Conservation (phyloP, 495 filamentous ascomycete species). For the Parachaetomium inaequale region DNA sequence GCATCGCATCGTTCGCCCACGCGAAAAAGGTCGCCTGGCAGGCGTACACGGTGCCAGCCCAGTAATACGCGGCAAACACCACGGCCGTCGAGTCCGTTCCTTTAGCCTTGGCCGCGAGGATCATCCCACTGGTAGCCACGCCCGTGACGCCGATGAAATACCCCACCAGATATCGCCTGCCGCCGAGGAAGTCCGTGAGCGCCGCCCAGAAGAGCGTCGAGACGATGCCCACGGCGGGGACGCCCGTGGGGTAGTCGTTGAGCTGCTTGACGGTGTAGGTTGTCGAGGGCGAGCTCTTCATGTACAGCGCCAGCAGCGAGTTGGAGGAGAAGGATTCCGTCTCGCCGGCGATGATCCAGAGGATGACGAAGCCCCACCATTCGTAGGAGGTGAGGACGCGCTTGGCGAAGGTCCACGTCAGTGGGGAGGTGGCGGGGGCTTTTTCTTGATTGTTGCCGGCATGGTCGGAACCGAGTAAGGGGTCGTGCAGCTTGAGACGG, state of each 20-base stretch:
- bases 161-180: slow-evolving; percentile 50
- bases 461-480: neutral
- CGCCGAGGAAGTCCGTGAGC: slow-evolving; percentile 49
- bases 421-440: slow-evolving; percentile 15
- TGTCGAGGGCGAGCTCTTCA: slow-evolving; percentile 32
- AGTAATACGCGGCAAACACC: slow-evolving; percentile 53
- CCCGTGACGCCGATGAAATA: slow-evolving; percentile 53
- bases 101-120: slow-evolving; percentile 40
- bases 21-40: slow-evolving; percentile 61
- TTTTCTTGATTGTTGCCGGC: slow-evolving; percentile 17
- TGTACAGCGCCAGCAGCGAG: slow-evolving; percentile 43
- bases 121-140: slow-evolving; percentile 45
- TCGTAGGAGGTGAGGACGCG: slow-evolving; percentile 45
- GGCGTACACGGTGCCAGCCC: slow-evolving; percentile 54
- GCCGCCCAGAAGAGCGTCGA: slow-evolving; percentile 56
- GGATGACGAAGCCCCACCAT: slow-evolving; percentile 50
- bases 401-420: slow-evolving; percentile 37
- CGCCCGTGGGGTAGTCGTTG: slow-evolving; percentile 51
- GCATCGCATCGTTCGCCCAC: slow-evolving; percentile 58
- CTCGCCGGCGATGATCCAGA: slow-evolving; percentile 52
- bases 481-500: slow-evolving; percentile 19
- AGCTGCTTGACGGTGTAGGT: slow-evolving; percentile 45
- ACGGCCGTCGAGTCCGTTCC: slow-evolving; percentile 15
- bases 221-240: slow-evolving; percentile 50
- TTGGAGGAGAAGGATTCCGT: slow-evolving; percentile 54